phyloP scores from a whole-genome alignment of 2,329 filamentous ascomycete genomes.

The Xylaria sp. region DNA sequence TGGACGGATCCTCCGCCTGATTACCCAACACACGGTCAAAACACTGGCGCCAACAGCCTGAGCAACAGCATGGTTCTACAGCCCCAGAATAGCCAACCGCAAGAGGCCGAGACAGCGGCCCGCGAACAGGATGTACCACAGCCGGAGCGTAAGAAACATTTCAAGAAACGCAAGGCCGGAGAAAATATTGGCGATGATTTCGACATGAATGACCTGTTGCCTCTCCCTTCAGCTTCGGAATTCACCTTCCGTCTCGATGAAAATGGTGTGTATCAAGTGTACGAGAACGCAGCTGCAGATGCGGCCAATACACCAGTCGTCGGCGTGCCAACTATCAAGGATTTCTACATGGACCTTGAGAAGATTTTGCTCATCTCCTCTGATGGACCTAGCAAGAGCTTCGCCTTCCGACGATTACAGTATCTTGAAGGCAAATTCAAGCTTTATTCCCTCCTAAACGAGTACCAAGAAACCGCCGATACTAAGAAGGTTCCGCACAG shows the following conservation, averaged over 20 bases:
- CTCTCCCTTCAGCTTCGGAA: slow-evolving; percentile 72
- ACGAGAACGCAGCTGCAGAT: slow-evolving; percentile 68
- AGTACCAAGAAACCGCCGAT: slow-evolving; percentile 97
- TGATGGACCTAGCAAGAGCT: slow-evolving; percentile 95
- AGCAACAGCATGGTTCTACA: slow-evolving; percentile 53
- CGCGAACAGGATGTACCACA: slow-evolving; percentile 39
- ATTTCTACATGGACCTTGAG: slow-evolving; percentile 96
- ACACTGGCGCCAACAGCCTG: slow-evolving; percentile 51
- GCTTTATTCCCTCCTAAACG: slow-evolving; percentile 88
- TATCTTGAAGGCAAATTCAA: slow-evolving; percentile 98
- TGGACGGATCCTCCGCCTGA: slow-evolving; percentile 68
- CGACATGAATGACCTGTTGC: slow-evolving; percentile 75
- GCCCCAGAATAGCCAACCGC: slow-evolving; percentile 39
- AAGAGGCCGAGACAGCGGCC: slow-evolving; percentile 23
- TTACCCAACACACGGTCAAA: slow-evolving; percentile 44
- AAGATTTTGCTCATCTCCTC: slow-evolving; percentile 86
- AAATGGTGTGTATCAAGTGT: slow-evolving; percentile 91
- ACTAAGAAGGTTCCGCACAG: slow-evolving; percentile 97
- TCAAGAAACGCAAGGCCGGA: slow-evolving; percentile 79
- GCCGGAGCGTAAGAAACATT: slow-evolving; percentile 51
- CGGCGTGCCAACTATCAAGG: slow-evolving; percentile 86
- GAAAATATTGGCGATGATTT: slow-evolving; percentile 94
- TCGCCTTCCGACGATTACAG: slow-evolving; percentile 91
- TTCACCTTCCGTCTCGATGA: slow-evolving; percentile 81
- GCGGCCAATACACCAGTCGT: slow-evolving; percentile 73